Conservation (phyloP, 2,329 filamentous ascomycete genomes). For the Blastomyces silverae region DNA sequence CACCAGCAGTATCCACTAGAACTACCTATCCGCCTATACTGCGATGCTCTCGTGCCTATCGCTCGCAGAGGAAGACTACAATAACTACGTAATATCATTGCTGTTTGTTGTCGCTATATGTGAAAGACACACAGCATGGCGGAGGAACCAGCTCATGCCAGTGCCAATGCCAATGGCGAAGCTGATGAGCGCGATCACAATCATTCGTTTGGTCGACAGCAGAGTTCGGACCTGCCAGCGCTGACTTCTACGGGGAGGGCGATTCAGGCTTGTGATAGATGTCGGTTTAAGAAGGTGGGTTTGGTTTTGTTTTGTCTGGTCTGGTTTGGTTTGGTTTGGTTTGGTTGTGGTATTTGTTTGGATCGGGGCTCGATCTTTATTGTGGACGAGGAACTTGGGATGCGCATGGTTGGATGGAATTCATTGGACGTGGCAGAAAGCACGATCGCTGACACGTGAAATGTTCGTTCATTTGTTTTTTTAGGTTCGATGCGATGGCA, state of each 20-base stretch:
- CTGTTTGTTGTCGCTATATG: neutral
- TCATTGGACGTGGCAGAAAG: no score
- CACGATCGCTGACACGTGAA: neutral
- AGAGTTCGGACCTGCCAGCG: constrained; percentile 4
- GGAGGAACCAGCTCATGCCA: neutral
- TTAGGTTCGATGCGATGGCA: constrained; percentile 18
- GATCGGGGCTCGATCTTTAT: neutral
- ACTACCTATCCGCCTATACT: neutral
- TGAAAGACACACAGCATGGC: neutral
- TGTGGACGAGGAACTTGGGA: neutral
- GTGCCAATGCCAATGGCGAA: neutral
- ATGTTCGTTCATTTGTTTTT: neutral
- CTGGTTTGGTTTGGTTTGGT: neutral
- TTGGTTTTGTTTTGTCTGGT: no score
- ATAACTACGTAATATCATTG: neutral
- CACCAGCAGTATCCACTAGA: neutral
- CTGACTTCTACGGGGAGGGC: constrained; percentile 17
- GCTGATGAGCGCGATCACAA: constrained; percentile 2
- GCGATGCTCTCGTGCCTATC: neutral
- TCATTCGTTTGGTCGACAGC: neutral
- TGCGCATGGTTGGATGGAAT: neutral
- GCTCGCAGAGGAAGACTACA: neutral
- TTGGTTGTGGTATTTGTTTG: neutral
- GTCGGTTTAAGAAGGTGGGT: constrained; percentile 19
- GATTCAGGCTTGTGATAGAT: constrained; percentile 19